These are phyloP conservation scores for Castanopsis chinensis DNA, from an alignment of 306 rosid genomes.

Conservation along the genomic window DNA sequence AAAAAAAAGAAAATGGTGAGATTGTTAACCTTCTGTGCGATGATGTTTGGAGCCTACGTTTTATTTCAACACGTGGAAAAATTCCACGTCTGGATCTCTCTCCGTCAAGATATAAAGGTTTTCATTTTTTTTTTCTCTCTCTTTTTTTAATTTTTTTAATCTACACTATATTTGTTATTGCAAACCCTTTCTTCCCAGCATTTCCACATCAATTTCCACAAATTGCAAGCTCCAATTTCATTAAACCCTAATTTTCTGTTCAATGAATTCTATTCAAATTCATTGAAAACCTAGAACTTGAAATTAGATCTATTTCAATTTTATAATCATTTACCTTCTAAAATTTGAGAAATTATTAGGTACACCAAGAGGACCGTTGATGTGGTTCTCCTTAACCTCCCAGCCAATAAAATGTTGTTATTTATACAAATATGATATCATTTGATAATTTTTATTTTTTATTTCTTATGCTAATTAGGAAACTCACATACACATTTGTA, in stretches of 20 bases:
- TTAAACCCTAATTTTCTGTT: neutral
- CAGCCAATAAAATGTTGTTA: too few relatives aligned
- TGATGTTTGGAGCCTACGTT: slow-evolving; percentile 85
- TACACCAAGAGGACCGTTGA: too few relatives aligned
- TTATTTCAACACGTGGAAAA: slow-evolving; percentile 95
- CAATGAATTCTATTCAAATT: neutral
- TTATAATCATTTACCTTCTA: neutral
- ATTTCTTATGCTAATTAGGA: too few relatives aligned
- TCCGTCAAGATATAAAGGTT: slow-evolving; percentile 96
- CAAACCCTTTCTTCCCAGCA: neutral
- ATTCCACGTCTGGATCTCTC: slow-evolving; percentile 97
- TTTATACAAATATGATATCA: too few relatives aligned
- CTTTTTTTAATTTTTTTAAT: neutral
- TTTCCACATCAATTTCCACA: neutral
- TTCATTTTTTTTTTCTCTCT: neutral
- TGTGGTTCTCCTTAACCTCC: too few relatives aligned
- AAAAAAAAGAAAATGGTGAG: slow-evolving; percentile 64
- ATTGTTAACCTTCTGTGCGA: slow-evolving; percentile 72
- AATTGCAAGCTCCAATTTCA: neutral
- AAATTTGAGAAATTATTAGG: neutral
- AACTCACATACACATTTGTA: too few relatives aligned
- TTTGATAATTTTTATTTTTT: too few relatives aligned
- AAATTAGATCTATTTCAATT: neutral
- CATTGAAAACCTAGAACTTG: neutral
- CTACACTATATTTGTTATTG: neutral